Percentiles rank a stretch among this genome's conserved stretches.
Conservation (phyloP, 306 rosid species). For the Boehmeria nivea region DNA sequence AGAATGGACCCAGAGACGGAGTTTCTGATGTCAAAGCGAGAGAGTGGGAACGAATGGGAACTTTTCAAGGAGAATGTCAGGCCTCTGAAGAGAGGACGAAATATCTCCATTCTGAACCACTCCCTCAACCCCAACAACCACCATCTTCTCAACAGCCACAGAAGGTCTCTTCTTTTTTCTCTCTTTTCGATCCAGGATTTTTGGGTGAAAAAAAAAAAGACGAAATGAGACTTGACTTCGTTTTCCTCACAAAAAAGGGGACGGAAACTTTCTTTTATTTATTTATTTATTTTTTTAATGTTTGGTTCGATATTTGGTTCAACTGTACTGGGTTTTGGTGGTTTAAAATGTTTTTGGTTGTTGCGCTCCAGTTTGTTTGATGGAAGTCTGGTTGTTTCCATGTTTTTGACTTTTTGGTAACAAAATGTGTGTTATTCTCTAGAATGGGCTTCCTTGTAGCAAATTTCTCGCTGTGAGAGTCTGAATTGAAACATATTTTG, state of each 20-base stretch:
- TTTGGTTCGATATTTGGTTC: no score
- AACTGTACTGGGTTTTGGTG: no score
- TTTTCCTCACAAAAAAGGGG: no score
- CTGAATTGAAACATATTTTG: no score
- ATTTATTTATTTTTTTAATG: neutral
- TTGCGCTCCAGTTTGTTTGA: no score
- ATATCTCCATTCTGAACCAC: conserved; percentile 51
- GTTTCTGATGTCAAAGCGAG: conserved; percentile 56
- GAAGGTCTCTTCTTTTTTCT: neutral
- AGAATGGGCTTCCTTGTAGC: no score
- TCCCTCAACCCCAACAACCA: conserved; percentile 58
- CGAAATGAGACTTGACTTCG: neutral
- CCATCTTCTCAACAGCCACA: conserved; percentile 39
- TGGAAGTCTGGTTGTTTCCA: no score
- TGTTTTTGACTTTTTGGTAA: no score
- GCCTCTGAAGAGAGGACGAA: conserved; percentile 93
- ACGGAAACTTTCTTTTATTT: neutral
- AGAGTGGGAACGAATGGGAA: conserved; percentile 84
- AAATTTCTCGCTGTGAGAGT: no score
- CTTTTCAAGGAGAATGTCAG: conserved; percentile 83
- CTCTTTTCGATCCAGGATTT: neutral
- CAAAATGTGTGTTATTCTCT: no score
- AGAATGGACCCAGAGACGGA: conserved; percentile 64
- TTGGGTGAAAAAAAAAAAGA: no score
- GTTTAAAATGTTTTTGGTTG: no score